Evolutionary conservation across 2,329 filamentous ascomycete species (phyloP), one percentile per base, ranked within the genome.

Genomic region (Curvularia verruculosa): DNA sequence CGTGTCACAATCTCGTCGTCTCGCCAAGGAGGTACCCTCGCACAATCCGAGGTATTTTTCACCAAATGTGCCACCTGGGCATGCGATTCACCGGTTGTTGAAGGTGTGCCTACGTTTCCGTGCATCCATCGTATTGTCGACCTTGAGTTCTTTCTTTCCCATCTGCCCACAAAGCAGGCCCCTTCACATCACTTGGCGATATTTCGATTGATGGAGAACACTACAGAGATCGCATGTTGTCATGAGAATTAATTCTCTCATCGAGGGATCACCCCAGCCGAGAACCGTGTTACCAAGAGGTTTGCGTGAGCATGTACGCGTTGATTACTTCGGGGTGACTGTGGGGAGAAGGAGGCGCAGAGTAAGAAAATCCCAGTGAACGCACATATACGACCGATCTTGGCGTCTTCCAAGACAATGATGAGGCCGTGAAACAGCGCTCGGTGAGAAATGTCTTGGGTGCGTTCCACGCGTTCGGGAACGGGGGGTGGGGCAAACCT

Each of bases 391-490:
- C 21, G 34, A 18, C n/a, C 18, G 23, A 26, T 26, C 23, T 13
- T 43, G 12, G 52, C 47, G 28, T 21, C 24, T 19, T 39, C 46
- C 34, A 49, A 49, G 46, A 39, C 46, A 39, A 18, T n/a, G 12
- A 3, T 1, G 23, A 39, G 21, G 23, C 15, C 18, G 23, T 28
- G 39, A 36, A 39, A 49, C 34, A 39, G 21, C 21, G 18, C 46
- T 49, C 46, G 46, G 46, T 39, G 34, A 39, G 31, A 49, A 49
- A 13, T 49, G 34, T 49, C 34, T 49, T 39, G 34, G n/a, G 34
- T 28, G 46, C 34, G 46, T 26, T 26, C 46, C 46, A 49, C n/a
- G n/a, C 23, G 34, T 37, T 39, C 46, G 46, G 46, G 26, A 23
- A 15, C 18, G 43, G n/a, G 28, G n/a, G 43, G n/a, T 15, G 43